Percentiles rank a stretch among this genome's conserved stretches.
Evolutionary conservation across 2,329 filamentous ascomycete species (phyloP).

Genomic region (Epichloe baconii): DNA sequence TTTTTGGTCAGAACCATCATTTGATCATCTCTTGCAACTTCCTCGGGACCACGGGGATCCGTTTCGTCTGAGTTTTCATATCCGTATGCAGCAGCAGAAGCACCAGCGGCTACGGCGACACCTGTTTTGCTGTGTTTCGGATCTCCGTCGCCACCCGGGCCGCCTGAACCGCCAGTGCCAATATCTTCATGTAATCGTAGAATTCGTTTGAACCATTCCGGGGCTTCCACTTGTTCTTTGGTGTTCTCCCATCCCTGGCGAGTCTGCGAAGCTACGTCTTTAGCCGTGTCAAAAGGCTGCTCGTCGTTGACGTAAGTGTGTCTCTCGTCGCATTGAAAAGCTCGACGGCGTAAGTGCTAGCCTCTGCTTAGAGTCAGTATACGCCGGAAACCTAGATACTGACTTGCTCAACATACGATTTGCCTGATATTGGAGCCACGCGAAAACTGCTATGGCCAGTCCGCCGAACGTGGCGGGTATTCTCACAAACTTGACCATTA

Average conservation of each 20-base stretch:
- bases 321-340: constrained; percentile 63
- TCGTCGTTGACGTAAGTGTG: constrained; percentile 54
- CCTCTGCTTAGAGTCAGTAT: constrained; percentile 26
- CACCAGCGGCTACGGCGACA: constrained; percentile 52
- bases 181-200: constrained; percentile 49
- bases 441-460: constrained; percentile 70
- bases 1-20: constrained; percentile 99
- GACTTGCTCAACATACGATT: constrained; percentile 47
- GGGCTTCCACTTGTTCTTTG: constrained; percentile 57
- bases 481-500: constrained; percentile 79
- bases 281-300: constrained; percentile 54
- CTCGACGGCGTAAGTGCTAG: constrained; percentile 41
- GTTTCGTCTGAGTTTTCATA: constrained; percentile 58
- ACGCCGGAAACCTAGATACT: background rate
- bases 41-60: constrained; percentile 45
- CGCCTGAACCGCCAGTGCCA: constrained; percentile 36
- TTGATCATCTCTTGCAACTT: constrained; percentile 77
- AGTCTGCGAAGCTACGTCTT: constrained; percentile 66
- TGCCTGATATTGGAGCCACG: constrained; percentile 94
- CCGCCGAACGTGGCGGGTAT: constrained; percentile 88
- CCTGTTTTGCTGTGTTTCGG: constrained; percentile 47
- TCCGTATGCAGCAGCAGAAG: constrained; percentile 66
- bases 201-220: constrained; percentile 69
- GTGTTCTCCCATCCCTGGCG: constrained; percentile 70
- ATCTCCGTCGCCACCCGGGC: constrained; percentile 33